A percentile compares a stretch with the other conserved stretches of the same genome.
Conservation (phyloP, 768 basidiomycete species). For the Phaeolepiota aurea region DNA sequence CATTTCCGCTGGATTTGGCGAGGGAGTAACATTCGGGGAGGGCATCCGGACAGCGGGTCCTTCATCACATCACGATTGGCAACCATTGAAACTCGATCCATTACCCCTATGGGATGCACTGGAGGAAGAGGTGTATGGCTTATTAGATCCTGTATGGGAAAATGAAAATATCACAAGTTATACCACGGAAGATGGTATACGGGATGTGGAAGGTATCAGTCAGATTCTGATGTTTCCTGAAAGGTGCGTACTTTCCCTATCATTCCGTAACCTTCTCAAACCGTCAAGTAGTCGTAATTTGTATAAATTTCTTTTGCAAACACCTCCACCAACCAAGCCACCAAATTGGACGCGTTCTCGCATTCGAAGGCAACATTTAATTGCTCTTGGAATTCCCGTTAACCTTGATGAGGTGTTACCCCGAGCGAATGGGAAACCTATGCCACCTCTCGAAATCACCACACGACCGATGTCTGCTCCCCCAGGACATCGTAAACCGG, state of each 20-base stretch:
- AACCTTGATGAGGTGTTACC: constrained; percentile 91
- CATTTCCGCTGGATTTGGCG: constrained; percentile 24
- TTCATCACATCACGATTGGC: constrained; percentile 41
- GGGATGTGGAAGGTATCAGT: constrained; percentile 72
- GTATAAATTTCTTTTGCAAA: constrained; percentile 63
- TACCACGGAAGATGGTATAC: constrained; percentile 62
- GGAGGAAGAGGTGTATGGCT: constrained; percentile 51
- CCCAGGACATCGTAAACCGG: constrained; percentile 45
- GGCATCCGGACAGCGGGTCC: constrained; percentile 31
- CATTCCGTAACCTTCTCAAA: constrained; percentile 7
- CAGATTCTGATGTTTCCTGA: constrained; percentile 72
- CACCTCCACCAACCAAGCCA: constrained; percentile 71
- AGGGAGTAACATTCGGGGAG: constrained; percentile 24
- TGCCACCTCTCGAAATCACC: constrained; percentile 77
- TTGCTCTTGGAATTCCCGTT: constrained; percentile 86
- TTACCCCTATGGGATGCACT: constrained; percentile 50
- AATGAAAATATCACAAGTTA: constrained; percentile 37
- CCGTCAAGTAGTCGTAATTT: constrained; percentile 56
- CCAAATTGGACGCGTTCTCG: constrained; percentile 92
- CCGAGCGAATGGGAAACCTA: constrained; percentile 48
- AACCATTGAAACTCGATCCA: constrained; percentile 57
- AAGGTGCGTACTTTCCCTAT: constrained; percentile 41
- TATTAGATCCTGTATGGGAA: constrained; percentile 62
- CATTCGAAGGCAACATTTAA: constrained; percentile 85
- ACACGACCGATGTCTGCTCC: constrained; percentile 80